phyloP scores from a whole-genome alignment of 805 yeast species.

The Myxozyma neotropica region DNA sequence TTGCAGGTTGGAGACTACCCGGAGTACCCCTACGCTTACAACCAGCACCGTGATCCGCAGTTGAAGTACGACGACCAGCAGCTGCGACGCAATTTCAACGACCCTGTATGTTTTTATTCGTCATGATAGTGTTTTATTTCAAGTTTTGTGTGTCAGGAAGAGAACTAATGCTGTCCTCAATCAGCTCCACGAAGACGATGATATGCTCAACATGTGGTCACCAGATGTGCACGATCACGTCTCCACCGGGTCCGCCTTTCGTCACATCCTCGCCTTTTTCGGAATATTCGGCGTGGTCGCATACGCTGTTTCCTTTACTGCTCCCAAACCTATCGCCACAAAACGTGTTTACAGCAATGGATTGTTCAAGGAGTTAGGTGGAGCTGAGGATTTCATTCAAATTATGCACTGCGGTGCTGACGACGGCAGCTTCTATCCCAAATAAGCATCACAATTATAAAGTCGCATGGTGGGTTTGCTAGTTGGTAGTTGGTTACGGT shows the following conservation, averaged over 20 bases:
- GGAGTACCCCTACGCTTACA: constrained; percentile 57
- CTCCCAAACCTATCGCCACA: constrained; percentile 71
- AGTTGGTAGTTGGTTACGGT: neutral
- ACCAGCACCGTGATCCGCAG: constrained; percentile 71
- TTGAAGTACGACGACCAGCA: constrained; percentile 77
- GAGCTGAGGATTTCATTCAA: constrained; percentile 43
- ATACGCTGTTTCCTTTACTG: constrained; percentile 50
- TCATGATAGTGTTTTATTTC: too few species aligned
- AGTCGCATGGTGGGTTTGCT: neutral
- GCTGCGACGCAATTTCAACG: constrained; percentile 74
- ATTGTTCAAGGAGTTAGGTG: constrained; percentile 73
- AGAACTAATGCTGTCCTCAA: too few species aligned
- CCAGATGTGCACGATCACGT: constrained; percentile 72
- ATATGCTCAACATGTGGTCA: constrained; percentile 80
- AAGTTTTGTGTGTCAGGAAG: too few species aligned
- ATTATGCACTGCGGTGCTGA: constrained; percentile 25
- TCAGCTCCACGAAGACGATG: constrained; percentile 66
- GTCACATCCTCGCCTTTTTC: constrained; percentile 59
- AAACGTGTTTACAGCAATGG: constrained; percentile 82
- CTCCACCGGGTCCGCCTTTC: constrained; percentile 61
- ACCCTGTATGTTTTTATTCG: constrained; percentile 47
- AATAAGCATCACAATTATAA: neutral
- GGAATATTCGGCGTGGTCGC: constrained; percentile 50
- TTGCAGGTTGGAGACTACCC: constrained; percentile 56
- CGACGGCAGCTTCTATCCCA: constrained; percentile 29